Evolutionary conservation across 1,139 yeast species (phyloP).

Genomic region (Yamadazyma spencermartinsiae): DNA sequence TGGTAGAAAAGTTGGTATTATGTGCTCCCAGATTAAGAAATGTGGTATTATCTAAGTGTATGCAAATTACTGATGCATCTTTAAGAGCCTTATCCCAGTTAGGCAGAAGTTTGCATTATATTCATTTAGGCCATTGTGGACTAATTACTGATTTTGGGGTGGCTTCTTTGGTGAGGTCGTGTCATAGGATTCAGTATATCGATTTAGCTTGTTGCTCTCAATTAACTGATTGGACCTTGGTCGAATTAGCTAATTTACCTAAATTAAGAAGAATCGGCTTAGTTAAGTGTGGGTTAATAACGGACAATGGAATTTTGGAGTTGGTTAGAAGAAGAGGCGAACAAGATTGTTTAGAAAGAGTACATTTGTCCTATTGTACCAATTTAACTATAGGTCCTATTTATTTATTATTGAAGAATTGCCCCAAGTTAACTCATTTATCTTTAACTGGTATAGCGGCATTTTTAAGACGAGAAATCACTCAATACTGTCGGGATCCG

Average conservation of each 20-base stretch:
- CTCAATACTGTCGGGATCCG: conserved; percentile 89
- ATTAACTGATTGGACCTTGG: conserved; percentile 80
- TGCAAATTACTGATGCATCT: conserved; percentile 82
- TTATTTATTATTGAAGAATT: conserved; percentile 69
- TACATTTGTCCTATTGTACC: conserved; percentile 90
- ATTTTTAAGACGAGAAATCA: conserved; percentile 81
- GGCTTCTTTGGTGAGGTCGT: conserved; percentile 67
- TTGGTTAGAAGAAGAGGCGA: conserved; percentile 73
- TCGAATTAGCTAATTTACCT: conserved; percentile 75
- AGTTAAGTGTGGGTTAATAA: conserved; percentile 86
- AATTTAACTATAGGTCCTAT: conserved; percentile 73
- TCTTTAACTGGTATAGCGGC: conserved; percentile 88
- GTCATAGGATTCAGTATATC: conserved; percentile 86
- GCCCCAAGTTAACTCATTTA: conserved; percentile 86
- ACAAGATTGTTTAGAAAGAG: conserved; percentile 80
- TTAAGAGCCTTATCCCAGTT: conserved; percentile 68
- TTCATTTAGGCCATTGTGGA: conserved; percentile 93
- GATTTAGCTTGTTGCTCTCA: conserved; percentile 95
- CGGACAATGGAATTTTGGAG: conserved; percentile 82
- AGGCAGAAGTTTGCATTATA: conserved; percentile 82
- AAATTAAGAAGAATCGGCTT: conserved; percentile 87
- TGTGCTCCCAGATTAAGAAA: conserved; percentile 86
- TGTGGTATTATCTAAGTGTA: conserved; percentile 86
- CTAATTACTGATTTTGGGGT: conserved; percentile 90
- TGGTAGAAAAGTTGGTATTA: conserved; percentile 69